phyloP scores from a whole-genome alignment of 768 basidiomycete genomes.

The Hypsizygus marmoreus region DNA sequence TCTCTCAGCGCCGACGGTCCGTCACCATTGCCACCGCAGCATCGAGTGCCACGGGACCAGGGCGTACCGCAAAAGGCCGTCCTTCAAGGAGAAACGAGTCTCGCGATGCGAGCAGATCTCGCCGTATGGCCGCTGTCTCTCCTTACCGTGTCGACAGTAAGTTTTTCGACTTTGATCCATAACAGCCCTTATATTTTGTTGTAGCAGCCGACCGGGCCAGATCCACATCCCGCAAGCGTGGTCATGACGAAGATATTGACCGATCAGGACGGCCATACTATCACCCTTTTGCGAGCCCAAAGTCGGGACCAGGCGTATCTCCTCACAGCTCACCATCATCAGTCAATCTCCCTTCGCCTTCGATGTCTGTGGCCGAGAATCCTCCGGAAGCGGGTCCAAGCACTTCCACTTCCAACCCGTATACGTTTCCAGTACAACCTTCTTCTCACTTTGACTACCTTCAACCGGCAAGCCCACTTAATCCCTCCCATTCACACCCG shows the following conservation, averaged over 20 bases:
- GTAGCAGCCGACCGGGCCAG: constrained; percentile 66
- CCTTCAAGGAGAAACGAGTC: constrained; percentile 59
- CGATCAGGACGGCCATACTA: constrained; percentile 45
- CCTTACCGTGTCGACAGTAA: constrained; percentile 69
- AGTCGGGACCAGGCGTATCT: constrained; percentile 39
- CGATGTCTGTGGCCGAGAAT: constrained; percentile 52
- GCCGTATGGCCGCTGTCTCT: constrained; percentile 59
- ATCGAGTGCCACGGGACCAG: constrained; percentile 34
- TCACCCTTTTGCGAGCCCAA: constrained; percentile 59
- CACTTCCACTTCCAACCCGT: constrained; percentile 44
- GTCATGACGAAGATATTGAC: constrained; percentile 63
- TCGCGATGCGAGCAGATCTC: constrained; percentile 52
- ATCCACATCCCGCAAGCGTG: constrained; percentile 75
- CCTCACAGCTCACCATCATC: constrained; percentile 79
- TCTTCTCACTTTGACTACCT: constrained; percentile 59
- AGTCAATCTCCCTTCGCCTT: constrained; percentile 69
- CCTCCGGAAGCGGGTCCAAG: constrained; percentile 59
- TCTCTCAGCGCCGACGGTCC: constrained; percentile 55
- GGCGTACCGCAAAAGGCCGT: constrained; percentile 50
- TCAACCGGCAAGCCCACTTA: constrained; percentile 39
- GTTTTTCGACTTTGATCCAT: constrained; percentile 22
- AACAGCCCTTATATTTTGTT: constrained; percentile 6
- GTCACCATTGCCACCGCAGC: constrained; percentile 50
- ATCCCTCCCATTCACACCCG: constrained; percentile 38
- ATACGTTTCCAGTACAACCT: constrained; percentile 50